Conservation (phyloP, 768 basidiomycete genomes). For the Agrocybe chaxingu region DNA sequence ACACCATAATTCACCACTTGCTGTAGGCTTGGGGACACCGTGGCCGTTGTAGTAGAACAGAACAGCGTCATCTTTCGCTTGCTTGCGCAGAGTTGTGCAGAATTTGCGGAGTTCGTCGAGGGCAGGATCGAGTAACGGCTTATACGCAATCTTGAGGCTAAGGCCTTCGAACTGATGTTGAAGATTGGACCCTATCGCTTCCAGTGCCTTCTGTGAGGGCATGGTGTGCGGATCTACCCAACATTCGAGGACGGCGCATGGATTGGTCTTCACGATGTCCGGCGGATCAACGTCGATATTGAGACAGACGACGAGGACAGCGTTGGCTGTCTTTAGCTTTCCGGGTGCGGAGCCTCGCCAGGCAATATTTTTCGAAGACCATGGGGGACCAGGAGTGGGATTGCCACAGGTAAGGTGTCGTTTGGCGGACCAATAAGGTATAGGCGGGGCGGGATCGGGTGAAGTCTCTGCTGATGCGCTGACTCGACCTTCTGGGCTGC, state of each 20-base stretch:
- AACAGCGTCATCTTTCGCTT: slow-evolving; percentile 90
- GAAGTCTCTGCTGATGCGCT: slow-evolving; percentile 46
- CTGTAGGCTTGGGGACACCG: slow-evolving; percentile 94
- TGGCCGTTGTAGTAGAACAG: slow-evolving; percentile 99
- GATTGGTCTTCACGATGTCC: slow-evolving; percentile 95
- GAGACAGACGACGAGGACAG: slow-evolving; percentile 85
- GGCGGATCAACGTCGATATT: slow-evolving; percentile 99
- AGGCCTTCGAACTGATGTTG: slow-evolving; percentile 96
- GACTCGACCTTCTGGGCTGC: slow-evolving; percentile 34
- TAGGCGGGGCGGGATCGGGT: slow-evolving; percentile 52
- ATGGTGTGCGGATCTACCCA: slow-evolving; percentile 97
- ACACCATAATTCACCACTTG: slow-evolving; percentile 96
- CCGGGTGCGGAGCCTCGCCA: slow-evolving; percentile 82
- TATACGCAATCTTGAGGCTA: slow-evolving; percentile 91
- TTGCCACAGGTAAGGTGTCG: slow-evolving; percentile 91
- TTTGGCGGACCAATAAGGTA: slow-evolving; percentile 85
- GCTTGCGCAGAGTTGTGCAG: slow-evolving; percentile 77
- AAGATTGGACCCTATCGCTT: slow-evolving; percentile 89
- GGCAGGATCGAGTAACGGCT: slow-evolving; percentile 92
- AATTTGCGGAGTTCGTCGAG: slow-evolving; percentile 90
- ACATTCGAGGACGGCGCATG: slow-evolving; percentile 91
- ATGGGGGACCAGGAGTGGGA: slow-evolving; percentile 66
- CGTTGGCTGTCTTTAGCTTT: slow-evolving; percentile 89
- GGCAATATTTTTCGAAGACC: slow-evolving; percentile 61
- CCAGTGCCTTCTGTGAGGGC: slow-evolving; percentile 89